Evolutionary conservation across 2,329 filamentous ascomycete species (phyloP).

Genomic region (Pyricularia pennisetigena): DNA sequence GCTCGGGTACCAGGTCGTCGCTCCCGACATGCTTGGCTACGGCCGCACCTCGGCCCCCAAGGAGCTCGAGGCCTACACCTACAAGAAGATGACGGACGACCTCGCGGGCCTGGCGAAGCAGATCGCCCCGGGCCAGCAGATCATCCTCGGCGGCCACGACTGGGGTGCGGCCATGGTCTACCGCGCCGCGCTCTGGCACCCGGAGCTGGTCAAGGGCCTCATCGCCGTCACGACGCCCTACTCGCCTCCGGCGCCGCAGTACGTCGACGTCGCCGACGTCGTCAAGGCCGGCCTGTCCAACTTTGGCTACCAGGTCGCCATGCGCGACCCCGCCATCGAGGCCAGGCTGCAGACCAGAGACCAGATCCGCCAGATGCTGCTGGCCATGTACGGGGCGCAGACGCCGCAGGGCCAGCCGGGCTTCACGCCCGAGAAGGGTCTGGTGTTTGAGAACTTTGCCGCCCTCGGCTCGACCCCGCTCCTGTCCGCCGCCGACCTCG

Average conservation of each 20-base stretch:
- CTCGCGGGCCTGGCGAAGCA: slow-evolving; percentile 50
- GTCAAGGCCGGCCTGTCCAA: slow-evolving; percentile 49
- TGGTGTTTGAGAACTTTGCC: slow-evolving; percentile 52
- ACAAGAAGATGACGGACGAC: slow-evolving; percentile 67
- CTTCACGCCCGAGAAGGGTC: slow-evolving; percentile 43
- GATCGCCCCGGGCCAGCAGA: slow-evolving; percentile 33
- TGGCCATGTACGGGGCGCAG: slow-evolving; percentile 58
- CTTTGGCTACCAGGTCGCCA: slow-evolving; percentile 41
- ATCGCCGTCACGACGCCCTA: slow-evolving; percentile 78
- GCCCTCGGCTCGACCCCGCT: slow-evolving; percentile 46
- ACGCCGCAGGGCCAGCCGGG: slow-evolving; percentile 41
- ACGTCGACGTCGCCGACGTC: slow-evolving; percentile 42
- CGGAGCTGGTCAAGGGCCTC: slow-evolving; percentile 59
- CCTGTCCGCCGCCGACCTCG: slow-evolving; percentile 57
- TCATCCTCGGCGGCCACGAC: slow-evolving; percentile 86
- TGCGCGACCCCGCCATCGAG: neutral
- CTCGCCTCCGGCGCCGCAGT: slow-evolving; percentile 38
- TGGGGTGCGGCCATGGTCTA: slow-evolving; percentile 78
- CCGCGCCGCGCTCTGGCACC: slow-evolving; percentile 63
- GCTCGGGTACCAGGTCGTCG: slow-evolving; percentile 69
- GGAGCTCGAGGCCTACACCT: slow-evolving; percentile 51
- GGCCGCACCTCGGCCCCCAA: slow-evolving; percentile 64
- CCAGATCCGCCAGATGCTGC: slow-evolving; percentile 56
- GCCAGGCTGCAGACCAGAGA: neutral
- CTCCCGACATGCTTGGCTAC: slow-evolving; percentile 81